Percentiles rank a stretch among this genome's conserved stretches.
Evolutionary conservation across 1,139 yeast genomes (phyloP).

Genomic region (Debaryomycetaceae sp.): DNA sequence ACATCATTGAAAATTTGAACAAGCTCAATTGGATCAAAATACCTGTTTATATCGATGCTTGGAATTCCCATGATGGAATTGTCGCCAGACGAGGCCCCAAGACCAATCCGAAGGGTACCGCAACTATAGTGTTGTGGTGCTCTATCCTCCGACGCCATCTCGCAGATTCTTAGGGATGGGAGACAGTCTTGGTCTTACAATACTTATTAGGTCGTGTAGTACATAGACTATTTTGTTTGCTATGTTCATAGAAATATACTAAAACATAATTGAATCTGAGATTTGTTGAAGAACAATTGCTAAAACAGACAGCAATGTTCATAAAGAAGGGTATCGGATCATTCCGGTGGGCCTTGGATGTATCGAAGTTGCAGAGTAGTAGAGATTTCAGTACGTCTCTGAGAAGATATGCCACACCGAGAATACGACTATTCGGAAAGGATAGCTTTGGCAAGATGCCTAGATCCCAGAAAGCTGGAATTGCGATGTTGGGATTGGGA

Average conservation of each 20-base stretch:
- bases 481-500: neutral
- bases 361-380: neutral
- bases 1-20: constrained; percentile 50
- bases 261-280: no score
- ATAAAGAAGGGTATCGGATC: neutral
- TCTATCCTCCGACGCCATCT: constrained; percentile 40
- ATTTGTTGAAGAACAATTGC: no score
- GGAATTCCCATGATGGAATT: constrained; percentile 73
- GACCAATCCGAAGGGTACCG: constrained; percentile 52
- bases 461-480: neutral
- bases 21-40: constrained; percentile 61
- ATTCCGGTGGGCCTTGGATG: neutral
- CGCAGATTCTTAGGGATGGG: constrained; percentile 2
- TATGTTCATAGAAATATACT: neutral
- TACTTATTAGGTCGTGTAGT: neutral
- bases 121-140: constrained; percentile 52
- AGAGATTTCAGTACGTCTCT: neutral
- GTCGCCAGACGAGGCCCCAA: constrained; percentile 63
- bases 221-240: neutral
- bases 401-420: neutral
- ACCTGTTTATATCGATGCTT: constrained; percentile 59
- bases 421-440: neutral
- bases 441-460: neutral
- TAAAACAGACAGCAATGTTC: neutral
- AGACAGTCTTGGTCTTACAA: neutral